Base-by-base conservation (phyloP, 2,329 filamentous ascomycete genomes). In the Calonectria pauciramosa region DNA sequence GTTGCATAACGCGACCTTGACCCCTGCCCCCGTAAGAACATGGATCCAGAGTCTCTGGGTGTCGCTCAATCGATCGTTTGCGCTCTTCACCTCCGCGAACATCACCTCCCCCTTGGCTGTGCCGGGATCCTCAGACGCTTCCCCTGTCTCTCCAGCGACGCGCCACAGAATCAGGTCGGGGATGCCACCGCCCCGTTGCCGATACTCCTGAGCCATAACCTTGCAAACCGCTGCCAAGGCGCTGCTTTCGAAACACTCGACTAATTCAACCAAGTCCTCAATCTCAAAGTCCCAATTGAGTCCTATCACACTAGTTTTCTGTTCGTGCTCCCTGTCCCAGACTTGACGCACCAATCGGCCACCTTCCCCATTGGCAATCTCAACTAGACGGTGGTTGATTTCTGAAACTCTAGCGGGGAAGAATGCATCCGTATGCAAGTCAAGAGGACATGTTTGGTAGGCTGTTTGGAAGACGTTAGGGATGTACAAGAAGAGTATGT, bases 1-100 rank as follows among this genome's bases (percentile, higher is more conserved):
- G 82, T 92, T 91, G 82, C 91, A 97, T 77, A 99, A 88, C 80
- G 98, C 96, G 34, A 99, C 96, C 78, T 90, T 91, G 49, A 99
- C 90, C 3, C 97, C 96, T 1, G 96, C 96, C 1, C 94, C 93
- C 10, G 93, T 94, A 68, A 99, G 89, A 10, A 98, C 95, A 88
- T 99, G 95, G 81, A 99, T 98, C 97, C 97, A 99, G 78, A 99
- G 89, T 79, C 97, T 89, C 87, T 99, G 97, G 23, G 96, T 98
- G 87, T 99, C 97, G 85, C 96, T 99, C 81, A 99, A 87, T 49
- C 96, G 92, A 88, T 99, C 97, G 85, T 98, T 98, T 83, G 93
- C 93, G 78, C 93, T 95, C 87, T 96, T 96, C 72, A 96, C 94
- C 84, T 95, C 93, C 6, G 90, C 90, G 84, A 97, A 96, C 90